These are phyloP conservation scores for Protostelium mycophagum DNA, from an alignment of 78 protist species.

Conservation along the genomic window DNA sequence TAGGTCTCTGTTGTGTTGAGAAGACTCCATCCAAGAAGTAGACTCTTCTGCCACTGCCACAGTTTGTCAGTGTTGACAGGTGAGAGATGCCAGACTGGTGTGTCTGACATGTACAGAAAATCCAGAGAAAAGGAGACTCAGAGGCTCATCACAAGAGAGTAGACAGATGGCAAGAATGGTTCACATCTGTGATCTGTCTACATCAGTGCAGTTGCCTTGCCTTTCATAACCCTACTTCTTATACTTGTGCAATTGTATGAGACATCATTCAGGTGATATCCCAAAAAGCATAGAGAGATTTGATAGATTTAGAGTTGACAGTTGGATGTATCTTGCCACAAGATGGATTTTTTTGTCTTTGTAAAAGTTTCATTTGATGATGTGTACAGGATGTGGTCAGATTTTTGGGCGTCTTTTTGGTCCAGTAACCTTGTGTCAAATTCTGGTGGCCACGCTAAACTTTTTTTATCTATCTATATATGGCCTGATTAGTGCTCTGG, in stretches of 20 bases:
- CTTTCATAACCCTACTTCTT: background rate
- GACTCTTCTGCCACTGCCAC: background rate
- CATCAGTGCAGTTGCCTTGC: background rate
- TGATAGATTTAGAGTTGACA: too few relatives aligned
- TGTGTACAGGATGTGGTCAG: background rate
- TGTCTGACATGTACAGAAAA: background rate
- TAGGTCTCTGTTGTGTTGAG: too few relatives aligned
- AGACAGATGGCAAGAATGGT: conserved; percentile 46
- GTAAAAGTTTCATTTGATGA: background rate
- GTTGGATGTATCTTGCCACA: too few relatives aligned
- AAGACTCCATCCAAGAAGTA: background rate
- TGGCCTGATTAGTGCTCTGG: background rate
- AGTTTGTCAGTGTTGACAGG: conserved; percentile 8
- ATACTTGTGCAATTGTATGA: background rate
- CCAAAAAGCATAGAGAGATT: too few relatives aligned
- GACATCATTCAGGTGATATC: background rate
- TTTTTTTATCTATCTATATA: background rate
- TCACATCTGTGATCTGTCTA: background rate
- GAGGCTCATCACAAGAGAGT: conserved; percentile 18
- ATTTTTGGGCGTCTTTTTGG: background rate
- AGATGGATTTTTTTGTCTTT: too few relatives aligned
- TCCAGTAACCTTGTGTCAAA: background rate
- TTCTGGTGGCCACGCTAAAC: background rate
- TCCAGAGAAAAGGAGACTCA: background rate
- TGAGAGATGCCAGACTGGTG: background rate